Evolutionary conservation across 805 yeast genomes (phyloP), one percentile per base, ranked within the genome.

Genomic region (Teunomyces funiuensis): DNA sequence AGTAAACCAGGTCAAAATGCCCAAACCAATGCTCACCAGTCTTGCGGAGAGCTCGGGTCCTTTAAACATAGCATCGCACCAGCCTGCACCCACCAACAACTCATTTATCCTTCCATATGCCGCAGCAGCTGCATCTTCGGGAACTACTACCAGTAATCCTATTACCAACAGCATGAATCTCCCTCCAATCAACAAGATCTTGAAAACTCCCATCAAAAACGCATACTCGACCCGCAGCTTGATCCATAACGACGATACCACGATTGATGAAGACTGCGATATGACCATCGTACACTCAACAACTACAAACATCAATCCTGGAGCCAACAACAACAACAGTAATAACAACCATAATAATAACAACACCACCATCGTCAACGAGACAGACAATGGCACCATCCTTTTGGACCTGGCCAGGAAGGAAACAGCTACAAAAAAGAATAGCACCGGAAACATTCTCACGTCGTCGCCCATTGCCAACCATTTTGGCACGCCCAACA

Each of bases 401-500:
- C 34, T 31, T 5, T 19, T 19, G 34, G 36, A 36, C 40, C 34
- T 26, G 22, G 23, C 30, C 19, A 28, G 27, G 28, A 36, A 44
- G 22, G 45, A 28, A 46, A 40, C 43, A 26, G 51, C 50, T 40
- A 20, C 14, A 10, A 31, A 25, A 14, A 36, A 36, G 28, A 36
- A 36, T 11, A 36, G 29, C 30, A 15, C 30, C 14, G 30, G 30
- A 20, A 37, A 60, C 41, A 45, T 63, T 6, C 57, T 65, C 39
- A 52, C 61, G 22, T 61, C 68, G 9, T 66, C 72, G 33, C 74
- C 74, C 4, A 49, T 65, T 28, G 34, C 42, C 25, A 44, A 36
- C 42, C 55, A 57, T 34, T 66, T 68, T 40, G 72, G 71, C n/a
- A 70, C 76, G 15, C 76, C 76, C 38, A 70, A 67, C 53, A 65